Conservation (phyloP, 345 rosid genomes). For the Mercurialis annua region DNA sequence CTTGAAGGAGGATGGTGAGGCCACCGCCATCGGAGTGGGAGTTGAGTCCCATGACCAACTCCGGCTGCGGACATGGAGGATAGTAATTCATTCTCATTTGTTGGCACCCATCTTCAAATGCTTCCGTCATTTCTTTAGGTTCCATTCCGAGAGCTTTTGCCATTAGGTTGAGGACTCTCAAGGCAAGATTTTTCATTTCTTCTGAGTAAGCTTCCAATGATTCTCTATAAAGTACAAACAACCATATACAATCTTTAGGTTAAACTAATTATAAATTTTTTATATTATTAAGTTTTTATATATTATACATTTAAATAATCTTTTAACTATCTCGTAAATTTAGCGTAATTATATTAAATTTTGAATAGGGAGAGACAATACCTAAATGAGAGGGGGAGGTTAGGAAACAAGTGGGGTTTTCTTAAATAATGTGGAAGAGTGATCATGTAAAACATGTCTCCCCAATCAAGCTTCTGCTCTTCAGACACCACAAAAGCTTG, state of each 20-base stretch:
- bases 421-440: slow-evolving; percentile 13
- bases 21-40: slow-evolving; percentile 16
- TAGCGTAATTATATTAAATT: too few relatives aligned
- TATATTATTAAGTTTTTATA: too few relatives aligned
- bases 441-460: slow-evolving; percentile 15
- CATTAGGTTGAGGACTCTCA: slow-evolving; percentile 14
- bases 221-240: not conserved
- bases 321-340: too few relatives aligned
- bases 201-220: slow-evolving; percentile 14
- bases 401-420: slow-evolving; percentile 14
- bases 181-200: slow-evolving; percentile 18
- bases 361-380: not conserved
- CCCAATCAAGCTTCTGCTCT: slow-evolving; percentile 22
- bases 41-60: slow-evolving; percentile 19
- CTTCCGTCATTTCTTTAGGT: slow-evolving; percentile 4
- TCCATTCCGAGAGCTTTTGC: slow-evolving; percentile 17
- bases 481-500: slow-evolving; percentile 15
- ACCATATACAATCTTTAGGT: too few relatives aligned
- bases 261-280: too few relatives aligned
- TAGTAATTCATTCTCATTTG: slow-evolving; percentile 25
- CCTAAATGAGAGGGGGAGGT: slow-evolving; percentile 15
- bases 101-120: slow-evolving; percentile 20
- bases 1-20: slow-evolving; percentile 23
- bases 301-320: too few relatives aligned
- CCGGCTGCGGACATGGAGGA: slow-evolving; percentile 26